A percentile compares a stretch with the other conserved stretches of the same genome.
Conservation (phyloP, 805 yeast species). For the Ogataea wickerhamii region DNA sequence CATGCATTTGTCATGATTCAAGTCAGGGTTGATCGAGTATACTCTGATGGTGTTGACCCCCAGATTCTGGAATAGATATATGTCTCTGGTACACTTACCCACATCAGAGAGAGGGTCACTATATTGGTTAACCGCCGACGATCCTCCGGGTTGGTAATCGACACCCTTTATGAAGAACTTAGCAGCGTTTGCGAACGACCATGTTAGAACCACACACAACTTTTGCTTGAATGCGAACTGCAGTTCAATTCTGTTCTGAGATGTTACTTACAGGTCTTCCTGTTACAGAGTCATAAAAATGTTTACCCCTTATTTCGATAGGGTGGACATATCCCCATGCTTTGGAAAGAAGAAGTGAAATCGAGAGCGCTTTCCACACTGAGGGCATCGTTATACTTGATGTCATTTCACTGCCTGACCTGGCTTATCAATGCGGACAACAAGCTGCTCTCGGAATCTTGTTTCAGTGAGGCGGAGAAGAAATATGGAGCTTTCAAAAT, state of each 20-base stretch:
- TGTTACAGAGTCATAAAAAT: conserved; percentile 73
- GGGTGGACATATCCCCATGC: conserved; percentile 44
- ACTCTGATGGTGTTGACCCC: conserved; percentile 87
- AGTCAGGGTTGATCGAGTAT: conserved; percentile 77
- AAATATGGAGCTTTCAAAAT: too few species aligned
- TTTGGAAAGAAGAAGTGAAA: conserved; percentile 6
- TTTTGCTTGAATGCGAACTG: not conserved
- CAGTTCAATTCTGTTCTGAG: not conserved
- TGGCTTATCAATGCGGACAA: too few species aligned
- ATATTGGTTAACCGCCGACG: conserved; percentile 58
- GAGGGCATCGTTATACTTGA: not conserved
- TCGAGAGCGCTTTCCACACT: not conserved
- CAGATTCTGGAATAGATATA: conserved; percentile 71
- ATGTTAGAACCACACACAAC: not conserved
- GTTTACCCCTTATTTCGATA: conserved; percentile 61
- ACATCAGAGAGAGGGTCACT: conserved; percentile 78
- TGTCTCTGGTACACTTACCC: conserved; percentile 74
- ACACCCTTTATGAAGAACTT: conserved; percentile 81
- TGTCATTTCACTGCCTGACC: too few species aligned
- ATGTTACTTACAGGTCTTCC: conserved; percentile 55
- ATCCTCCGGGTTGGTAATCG: conserved; percentile 96
- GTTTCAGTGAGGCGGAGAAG: too few species aligned
- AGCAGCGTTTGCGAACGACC: not conserved
- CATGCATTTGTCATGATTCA: conserved; percentile 90
- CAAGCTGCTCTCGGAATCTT: too few species aligned